Evolutionary conservation across 345 rosid species (phyloP), one percentile per base, ranked within the genome.

Genomic region (Tarenaya hassleriana): DNA sequence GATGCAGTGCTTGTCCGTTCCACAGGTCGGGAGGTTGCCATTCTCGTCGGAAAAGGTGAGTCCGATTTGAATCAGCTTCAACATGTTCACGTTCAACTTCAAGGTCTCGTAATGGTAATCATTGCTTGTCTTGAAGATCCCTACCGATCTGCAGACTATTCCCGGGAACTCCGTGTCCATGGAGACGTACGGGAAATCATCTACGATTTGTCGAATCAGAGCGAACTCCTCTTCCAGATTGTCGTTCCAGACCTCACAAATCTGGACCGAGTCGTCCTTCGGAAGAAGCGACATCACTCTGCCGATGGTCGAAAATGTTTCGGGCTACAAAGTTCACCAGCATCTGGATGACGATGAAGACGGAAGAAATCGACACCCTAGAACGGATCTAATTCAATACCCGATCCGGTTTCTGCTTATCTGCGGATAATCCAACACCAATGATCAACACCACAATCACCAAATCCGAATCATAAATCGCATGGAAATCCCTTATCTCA

Each of bases 101-200:
- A 90, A 40, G 7, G 94, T 86, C 41, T 75, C 82, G 75, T 83
- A 90, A 43, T 86, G 79, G 34, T 71, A 81, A 33, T 90, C 94
- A 13, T 61, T 63, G 32, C 76, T 75, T 13, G 71, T 83, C 81
- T 77, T 81, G 73, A 81, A 86, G 48, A 63, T 71, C 45, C 90
- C 95, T 8, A 90, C 79, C 0, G 94, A 84, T 9, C 95, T 71
- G 15, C 83, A 54, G 3, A 75, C 88, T 31, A 86, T 73, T 21
- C 97, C 97, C 0, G 94, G 97, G 42, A 90, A 90, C 75, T 90
- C 95, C 0, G 94, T 89, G 63, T 89, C 97, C 95, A 89, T 89
- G 3, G 95, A 95, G 5, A 89, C 69, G 55, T 69, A 86, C 17
- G 84, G 88, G 69, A 59, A 83, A 42, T 72, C 84, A 43, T 86